Base-by-base conservation (phyloP, 306 rosid species). In the Neltuma alba region DNA sequence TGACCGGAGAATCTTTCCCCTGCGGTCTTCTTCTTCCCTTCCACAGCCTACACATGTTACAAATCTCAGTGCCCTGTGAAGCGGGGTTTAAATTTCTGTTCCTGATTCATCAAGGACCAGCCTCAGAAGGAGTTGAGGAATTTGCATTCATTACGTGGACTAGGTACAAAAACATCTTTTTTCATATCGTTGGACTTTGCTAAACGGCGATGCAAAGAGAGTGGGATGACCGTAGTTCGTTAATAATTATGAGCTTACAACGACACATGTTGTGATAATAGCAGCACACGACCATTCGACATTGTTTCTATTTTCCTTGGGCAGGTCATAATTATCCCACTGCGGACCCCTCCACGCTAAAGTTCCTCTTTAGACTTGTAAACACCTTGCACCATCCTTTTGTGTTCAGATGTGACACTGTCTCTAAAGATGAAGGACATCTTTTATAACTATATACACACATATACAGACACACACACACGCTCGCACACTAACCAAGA, bases 61-160 rank as follows among this genome's bases (percentile, higher is more conserved):
- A 37, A 10, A 48, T 33, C 62, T 70, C 10, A 23, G 34, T 86
- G 72, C 81, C 87, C 83, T 83, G 36, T 44, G 67, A 1, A 54
- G 21, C 85, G 74, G 58, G 85, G 54, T 74, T 63, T 36, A 34
- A 6, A 38, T 31, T 70, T 76, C 44, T 63, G 0, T 13, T 52
- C 69, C 80, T 60, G 23, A 58, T 76, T 80, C 41, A 74, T 70
- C 74, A 28, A 54, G 63, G 79, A 72, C 82, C 63, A 64, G 14
- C 15, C 52, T 23, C 7, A 36, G 27, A 33, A 25, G 25, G 27
- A 11, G 74, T 34, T 1, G 66, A 27, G 60, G 82, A 81, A 76
- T 61, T 80, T 64, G 76, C 87, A 85, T 89, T 90, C 83, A 89
- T 89, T 81, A 72, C 86, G 87, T 63, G 23, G 69, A 73, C 81